Evolutionary conservation across 2,329 filamentous ascomycete species (phyloP).

Genomic region (Aspergillus udagawae): DNA sequence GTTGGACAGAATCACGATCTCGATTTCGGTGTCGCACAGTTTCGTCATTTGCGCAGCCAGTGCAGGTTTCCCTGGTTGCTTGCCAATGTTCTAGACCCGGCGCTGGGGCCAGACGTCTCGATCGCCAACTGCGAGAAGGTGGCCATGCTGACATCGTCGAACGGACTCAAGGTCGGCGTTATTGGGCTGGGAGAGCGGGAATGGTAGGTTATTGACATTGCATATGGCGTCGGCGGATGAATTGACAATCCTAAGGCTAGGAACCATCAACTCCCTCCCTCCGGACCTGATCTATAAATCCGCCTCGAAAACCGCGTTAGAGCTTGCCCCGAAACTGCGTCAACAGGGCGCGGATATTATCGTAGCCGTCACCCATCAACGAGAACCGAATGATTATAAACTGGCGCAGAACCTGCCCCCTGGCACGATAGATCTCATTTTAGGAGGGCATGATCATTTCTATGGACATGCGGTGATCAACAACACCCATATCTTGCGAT

Average conservation of each 20-base stretch:
- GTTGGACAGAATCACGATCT: slow-evolving; percentile 74
- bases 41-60: slow-evolving; percentile 65
- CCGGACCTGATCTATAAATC: slow-evolving; percentile 79
- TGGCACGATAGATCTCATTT: slow-evolving; percentile 75
- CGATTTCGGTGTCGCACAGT: slow-evolving; percentile 83
- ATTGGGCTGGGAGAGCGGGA: slow-evolving; percentile 83
- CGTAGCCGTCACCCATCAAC: slow-evolving; percentile 77
- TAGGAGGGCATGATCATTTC: slow-evolving; percentile 88
- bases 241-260: slow-evolving; percentile 50
- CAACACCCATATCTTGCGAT: slow-evolving; percentile 77
- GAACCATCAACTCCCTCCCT: slow-evolving; percentile 80
- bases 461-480: slow-evolving; percentile 76
- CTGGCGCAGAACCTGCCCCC: slow-evolving; percentile 67
- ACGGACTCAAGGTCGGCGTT: slow-evolving; percentile 80
- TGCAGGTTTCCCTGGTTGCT: slow-evolving; percentile 87
- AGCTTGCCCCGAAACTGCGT: slow-evolving; percentile 69
- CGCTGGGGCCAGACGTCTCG: slow-evolving; percentile 68
- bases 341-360: slow-evolving; percentile 77
- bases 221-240: neutral
- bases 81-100: slow-evolving; percentile 82
- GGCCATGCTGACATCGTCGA: slow-evolving; percentile 71
- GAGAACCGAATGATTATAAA: slow-evolving; percentile 86
- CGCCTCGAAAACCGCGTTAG: slow-evolving; percentile 68
- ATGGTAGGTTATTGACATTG: slow-evolving; percentile 48
- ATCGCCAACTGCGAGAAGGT: slow-evolving; percentile 74